A percentile compares a stretch with the other conserved stretches of the same genome.
Conservation (phyloP, 495 filamentous ascomycete species). For the Ascodesmis nigricans region DNA sequence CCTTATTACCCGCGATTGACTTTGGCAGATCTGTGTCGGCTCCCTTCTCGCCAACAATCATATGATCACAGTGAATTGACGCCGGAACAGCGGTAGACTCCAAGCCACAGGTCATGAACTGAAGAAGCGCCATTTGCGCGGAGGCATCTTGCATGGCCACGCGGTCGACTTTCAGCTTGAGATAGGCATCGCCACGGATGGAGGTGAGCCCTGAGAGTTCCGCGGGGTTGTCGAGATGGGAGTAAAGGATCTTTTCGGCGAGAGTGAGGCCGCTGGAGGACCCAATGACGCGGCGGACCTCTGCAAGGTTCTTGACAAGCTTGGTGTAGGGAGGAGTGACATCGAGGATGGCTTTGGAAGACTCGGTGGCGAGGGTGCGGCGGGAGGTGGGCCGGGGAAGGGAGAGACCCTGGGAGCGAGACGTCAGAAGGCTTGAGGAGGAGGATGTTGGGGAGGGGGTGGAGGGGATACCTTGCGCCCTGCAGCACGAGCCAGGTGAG, state of each 20-base stretch:
- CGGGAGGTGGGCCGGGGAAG: slow-evolving; percentile 22
- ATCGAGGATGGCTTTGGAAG: slow-evolving; percentile 16
- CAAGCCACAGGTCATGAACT: slow-evolving; percentile 94
- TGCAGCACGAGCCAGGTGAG: slow-evolving; percentile 1
- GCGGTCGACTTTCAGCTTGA: slow-evolving; percentile 93
- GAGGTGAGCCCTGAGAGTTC: slow-evolving; percentile 60
- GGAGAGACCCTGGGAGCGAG: not conserved
- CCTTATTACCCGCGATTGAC: slow-evolving; percentile 78
- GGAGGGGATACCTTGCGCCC: not conserved
- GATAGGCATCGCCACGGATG: slow-evolving; percentile 69
- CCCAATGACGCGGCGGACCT: slow-evolving; percentile 54
- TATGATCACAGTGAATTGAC: slow-evolving; percentile 96
- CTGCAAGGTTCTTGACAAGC: slow-evolving; percentile 33
- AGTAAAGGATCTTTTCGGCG: slow-evolving; percentile 94
- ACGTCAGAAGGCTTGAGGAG: not conserved
- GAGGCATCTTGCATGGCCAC: slow-evolving; percentile 99
- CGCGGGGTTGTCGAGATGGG: slow-evolving; percentile 70
- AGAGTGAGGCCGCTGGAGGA: slow-evolving; percentile 48
- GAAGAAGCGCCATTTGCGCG: slow-evolving; percentile 89
- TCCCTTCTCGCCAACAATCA: slow-evolving; percentile 87
- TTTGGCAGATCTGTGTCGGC: slow-evolving; percentile 70
- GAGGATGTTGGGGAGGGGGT: not conserved
- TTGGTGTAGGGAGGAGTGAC: slow-evolving; percentile 40
- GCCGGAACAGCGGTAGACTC: slow-evolving; percentile 85
- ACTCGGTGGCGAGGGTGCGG: slow-evolving; percentile 14